Evolutionary conservation across 1,284 basidiomycete genomes (phyloP).

Genomic region (Takashimella tepidaria): DNA sequence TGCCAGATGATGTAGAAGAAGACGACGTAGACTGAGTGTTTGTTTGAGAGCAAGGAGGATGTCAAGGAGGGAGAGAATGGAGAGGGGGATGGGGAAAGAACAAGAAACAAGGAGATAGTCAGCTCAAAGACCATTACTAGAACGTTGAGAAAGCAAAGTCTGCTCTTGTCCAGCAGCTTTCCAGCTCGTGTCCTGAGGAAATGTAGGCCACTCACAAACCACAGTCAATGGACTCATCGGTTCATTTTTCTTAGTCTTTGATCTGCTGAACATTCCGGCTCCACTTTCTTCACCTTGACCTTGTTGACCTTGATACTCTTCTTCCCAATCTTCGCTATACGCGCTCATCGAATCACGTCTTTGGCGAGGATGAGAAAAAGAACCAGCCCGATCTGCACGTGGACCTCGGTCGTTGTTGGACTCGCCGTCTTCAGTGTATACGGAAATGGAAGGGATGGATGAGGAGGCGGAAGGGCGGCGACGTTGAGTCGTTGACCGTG

Average conservation of each 20-base stretch:
- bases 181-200: neutral
- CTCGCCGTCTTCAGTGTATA: neutral
- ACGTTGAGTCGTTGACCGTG: neutral
- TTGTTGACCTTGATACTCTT: neutral
- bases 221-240: conserved; percentile 41
- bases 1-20: conserved; percentile 41
- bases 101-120: neutral
- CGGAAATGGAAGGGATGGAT: neutral
- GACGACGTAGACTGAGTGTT: conserved; percentile 38
- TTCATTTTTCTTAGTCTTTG: conserved; percentile 30
- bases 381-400: too few species aligned
- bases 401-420: too few species aligned
- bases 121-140: too few species aligned
- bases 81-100: too few species aligned
- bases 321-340: neutral
- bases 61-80: too few species aligned
- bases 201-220: conserved; percentile 29
- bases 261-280: neutral
- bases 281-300: neutral
- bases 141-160: too few species aligned
- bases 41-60: conserved; percentile 2
- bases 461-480: neutral
- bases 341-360: neutral
- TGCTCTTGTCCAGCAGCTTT: too few species aligned
- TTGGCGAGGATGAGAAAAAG: too few species aligned